A percentile compares a stretch with the other conserved stretches of the same genome.
Conservation (phyloP, 495 filamentous ascomycete genomes). For the Penicillium antarcticum region DNA sequence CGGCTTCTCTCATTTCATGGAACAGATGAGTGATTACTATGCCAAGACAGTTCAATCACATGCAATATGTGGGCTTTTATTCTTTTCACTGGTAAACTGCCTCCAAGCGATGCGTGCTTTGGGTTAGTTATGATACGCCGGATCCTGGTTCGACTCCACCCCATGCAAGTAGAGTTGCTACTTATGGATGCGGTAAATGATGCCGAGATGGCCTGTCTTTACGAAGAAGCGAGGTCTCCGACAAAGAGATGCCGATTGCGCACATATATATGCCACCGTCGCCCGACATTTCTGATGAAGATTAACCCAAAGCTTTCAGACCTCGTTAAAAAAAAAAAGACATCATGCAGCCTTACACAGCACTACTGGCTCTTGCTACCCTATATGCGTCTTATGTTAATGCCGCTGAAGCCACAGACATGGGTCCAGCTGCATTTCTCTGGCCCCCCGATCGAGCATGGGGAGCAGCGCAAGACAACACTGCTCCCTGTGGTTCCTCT, state of each 20-base stretch:
- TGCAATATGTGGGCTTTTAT: not conserved
- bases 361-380: slow-evolving; percentile 11
- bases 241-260: no score
- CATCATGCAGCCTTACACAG: slow-evolving; percentile 4
- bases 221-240: not conserved
- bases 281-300: no score
- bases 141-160: not conserved
- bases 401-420: slow-evolving; percentile 25
- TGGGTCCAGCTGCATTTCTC: slow-evolving; percentile 52
- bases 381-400: not conserved
- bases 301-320: not conserved
- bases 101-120: not conserved
- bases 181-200: not conserved
- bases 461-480: slow-evolving; percentile 43
- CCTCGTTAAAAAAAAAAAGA: no score
- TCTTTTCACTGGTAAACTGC: not conserved
- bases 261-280: not conserved
- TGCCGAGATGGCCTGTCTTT: not conserved
- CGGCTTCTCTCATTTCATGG: no score
- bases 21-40: no score
- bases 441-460: slow-evolving; percentile 50
- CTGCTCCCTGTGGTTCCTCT: slow-evolving; percentile 44
- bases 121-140: not conserved
- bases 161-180: no score
- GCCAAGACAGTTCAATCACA: not conserved